Evolutionary conservation across 495 filamentous ascomycete species (phyloP).

Genomic region (Penicillium fimorum): DNA sequence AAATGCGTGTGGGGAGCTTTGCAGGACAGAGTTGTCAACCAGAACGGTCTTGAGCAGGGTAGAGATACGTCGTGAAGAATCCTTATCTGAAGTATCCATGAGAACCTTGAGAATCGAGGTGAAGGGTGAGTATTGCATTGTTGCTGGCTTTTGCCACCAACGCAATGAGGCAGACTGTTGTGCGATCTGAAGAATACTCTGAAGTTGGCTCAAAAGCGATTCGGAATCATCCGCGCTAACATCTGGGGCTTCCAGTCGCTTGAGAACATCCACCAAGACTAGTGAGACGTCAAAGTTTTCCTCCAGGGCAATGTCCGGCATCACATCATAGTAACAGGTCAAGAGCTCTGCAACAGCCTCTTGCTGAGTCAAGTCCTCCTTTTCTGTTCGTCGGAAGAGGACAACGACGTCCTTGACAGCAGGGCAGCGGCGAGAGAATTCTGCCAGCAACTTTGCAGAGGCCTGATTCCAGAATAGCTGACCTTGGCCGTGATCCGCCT

Average conservation of each 20-base stretch:
- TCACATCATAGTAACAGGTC: slow-evolving; percentile 73
- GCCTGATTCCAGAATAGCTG: slow-evolving; percentile 65
- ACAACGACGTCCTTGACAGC: slow-evolving; percentile 71
- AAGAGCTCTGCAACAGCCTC: slow-evolving; percentile 75
- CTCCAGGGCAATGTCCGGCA: slow-evolving; percentile 75
- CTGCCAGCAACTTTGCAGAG: slow-evolving; percentile 59
- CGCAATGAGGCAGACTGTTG: slow-evolving; percentile 73
- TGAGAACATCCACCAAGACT: slow-evolving; percentile 64
- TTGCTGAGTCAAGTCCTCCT: slow-evolving; percentile 69
- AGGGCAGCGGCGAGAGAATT: slow-evolving; percentile 78
- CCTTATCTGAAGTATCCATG: slow-evolving; percentile 33
- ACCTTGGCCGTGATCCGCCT: slow-evolving; percentile 35
- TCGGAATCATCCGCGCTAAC: slow-evolving; percentile 41
- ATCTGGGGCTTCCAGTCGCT: slow-evolving; percentile 44
- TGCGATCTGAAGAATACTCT: slow-evolving; percentile 74
- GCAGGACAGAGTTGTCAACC: slow-evolving; percentile 37
- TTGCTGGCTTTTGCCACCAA: slow-evolving; percentile 72
- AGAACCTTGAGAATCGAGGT: slow-evolving; percentile 47
- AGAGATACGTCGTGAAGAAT: slow-evolving; percentile 37
- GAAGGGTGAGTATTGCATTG: slow-evolving; percentile 47
- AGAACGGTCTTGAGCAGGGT: slow-evolving; percentile 35
- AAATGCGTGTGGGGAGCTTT: slow-evolving; percentile 32
- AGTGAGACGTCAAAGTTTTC: slow-evolving; percentile 84
- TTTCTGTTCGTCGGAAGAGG: slow-evolving; percentile 61
- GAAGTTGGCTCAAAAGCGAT: slow-evolving; percentile 64